Conservation (phyloP, 306 rosid species). For the Dryas octopetala region DNA sequence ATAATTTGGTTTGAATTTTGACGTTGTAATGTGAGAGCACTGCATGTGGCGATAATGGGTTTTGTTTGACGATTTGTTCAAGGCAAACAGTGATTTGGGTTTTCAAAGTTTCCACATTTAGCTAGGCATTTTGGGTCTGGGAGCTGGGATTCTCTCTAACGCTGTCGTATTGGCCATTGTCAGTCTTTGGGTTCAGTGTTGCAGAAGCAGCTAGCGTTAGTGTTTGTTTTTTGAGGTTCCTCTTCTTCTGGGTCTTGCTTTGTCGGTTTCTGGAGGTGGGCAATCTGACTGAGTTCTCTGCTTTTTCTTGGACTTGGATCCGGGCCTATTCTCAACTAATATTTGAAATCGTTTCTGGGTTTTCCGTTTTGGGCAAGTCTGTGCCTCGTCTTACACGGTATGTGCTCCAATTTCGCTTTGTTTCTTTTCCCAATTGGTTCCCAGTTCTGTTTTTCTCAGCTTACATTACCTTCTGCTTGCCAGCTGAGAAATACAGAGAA, state of each 20-base stretch:
- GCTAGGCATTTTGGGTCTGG: constrained; percentile 40
- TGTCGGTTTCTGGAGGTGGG: constrained; percentile 28
- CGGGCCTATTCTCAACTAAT: constrained; percentile 34
- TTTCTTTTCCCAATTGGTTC: constrained; percentile 22
- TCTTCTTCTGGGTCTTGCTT: constrained; percentile 39
- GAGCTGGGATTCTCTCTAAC: constrained; percentile 52
- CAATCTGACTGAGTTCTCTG: constrained; percentile 49
- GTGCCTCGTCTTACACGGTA: constrained; percentile 47
- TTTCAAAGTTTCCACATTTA: constrained; percentile 29
- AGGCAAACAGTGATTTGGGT: constrained; percentile 19
- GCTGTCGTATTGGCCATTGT: constrained; percentile 31
- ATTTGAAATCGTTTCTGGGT: constrained; percentile 31
- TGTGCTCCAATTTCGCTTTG: constrained; percentile 13
- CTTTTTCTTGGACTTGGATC: constrained; percentile 47
- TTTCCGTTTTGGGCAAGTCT: constrained; percentile 27
- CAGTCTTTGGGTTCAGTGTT: constrained; percentile 65
- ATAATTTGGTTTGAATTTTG: constrained; percentile 29
- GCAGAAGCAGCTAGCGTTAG: constrained; percentile 21
- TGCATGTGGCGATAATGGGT: constrained; percentile 18
- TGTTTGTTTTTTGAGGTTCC: constrained; percentile 38
- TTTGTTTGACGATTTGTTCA: constrained; percentile 28
- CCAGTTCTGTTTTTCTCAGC: constrained; percentile 4
- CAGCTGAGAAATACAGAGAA: constrained; percentile 26
- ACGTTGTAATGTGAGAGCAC: neutral
- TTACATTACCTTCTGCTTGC: constrained; percentile 14